Base-by-base conservation (phyloP, 2,329 filamentous ascomycete species). In the Colletotrichum ledebouriae region DNA sequence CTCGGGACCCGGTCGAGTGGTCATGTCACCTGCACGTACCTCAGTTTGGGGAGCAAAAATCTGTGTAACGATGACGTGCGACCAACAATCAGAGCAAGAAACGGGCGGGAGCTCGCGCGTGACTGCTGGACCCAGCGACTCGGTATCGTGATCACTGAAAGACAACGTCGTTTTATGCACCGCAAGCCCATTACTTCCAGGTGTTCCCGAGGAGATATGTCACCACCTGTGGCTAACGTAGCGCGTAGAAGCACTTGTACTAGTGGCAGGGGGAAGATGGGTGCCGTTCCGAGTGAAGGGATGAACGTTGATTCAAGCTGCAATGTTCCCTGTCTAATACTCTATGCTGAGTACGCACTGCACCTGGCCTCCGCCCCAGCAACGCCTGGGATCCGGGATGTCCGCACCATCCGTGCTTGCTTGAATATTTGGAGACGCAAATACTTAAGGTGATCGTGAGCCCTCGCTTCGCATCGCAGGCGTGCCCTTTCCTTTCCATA, bases 351-450 rank as follows among this genome's bases (percentile, higher is more conserved):
- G 44, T 59, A 61, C 59, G 59, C 59, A 61, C 52, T 20, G n/a
- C 22, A 47, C 59, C 59, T 47, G 52, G 59, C 59, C 65, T 67
- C 55, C 65, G 65, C 63, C 63, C 63, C 63, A 63, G 63, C 63
- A 59, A 42, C 42, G 52, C 55, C 62, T 29, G 46, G 65, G 65
- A 64, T 67, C 60, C 37, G 47, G 59, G 33, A 29, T 34, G 13
- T 44, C 6, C 41, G 12, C 12, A 39, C 12, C 34, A 39, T 39
- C 34, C 34, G 34, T 39, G 34, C 34, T 20, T 50, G 17, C 47
- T 34, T 10, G 39, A 63, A 64, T 15, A 50, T 63, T 65, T 61
- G 37, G 42, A 50, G 10, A 58, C 39, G 15, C 15, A n/a, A 22
- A 52, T 64, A 59, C 53, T 67, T 64, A 67, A 52, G 6, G 6